Conservation (phyloP, 306 rosid species). For the Ammopiptanthus mongolicus region DNA sequence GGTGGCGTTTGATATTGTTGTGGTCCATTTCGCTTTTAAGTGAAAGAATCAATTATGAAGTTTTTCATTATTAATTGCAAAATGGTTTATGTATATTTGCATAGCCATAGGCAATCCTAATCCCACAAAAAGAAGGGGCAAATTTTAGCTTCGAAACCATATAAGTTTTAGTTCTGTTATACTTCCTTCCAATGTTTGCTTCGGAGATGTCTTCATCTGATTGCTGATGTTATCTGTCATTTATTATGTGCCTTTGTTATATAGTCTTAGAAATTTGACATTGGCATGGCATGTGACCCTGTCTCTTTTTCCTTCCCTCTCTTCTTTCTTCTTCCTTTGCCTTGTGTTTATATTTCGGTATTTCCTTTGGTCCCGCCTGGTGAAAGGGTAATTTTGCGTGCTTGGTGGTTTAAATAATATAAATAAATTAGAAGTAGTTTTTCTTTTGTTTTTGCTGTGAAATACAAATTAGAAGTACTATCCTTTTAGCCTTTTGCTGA, state of each 20-base stretch:
- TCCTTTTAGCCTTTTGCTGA: background rate
- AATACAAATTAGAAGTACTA: background rate
- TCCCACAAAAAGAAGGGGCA: background rate
- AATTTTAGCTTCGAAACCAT: background rate
- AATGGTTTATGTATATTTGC: background rate
- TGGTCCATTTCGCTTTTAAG: background rate
- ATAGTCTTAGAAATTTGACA: background rate
- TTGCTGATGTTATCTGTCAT: constrained; percentile 10
- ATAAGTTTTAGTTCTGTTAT: background rate
- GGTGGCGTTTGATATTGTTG: too few species aligned
- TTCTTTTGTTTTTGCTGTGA: too few species aligned
- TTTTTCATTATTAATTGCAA: background rate
- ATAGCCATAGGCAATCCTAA: background rate
- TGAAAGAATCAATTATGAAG: background rate
- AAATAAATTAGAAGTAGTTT: too few species aligned
- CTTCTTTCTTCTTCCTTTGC: too few species aligned
- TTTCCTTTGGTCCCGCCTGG: too few species aligned
- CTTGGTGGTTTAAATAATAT: too few species aligned
- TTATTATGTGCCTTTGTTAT: background rate
- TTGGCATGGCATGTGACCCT: background rate
- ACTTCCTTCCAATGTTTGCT: background rate
- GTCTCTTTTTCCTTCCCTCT: background rate
- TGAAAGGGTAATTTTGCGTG: too few species aligned
- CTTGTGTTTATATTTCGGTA: too few species aligned
- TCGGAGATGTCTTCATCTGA: background rate